Evolutionary conservation across 352 stramenopile genomes (phyloP), one percentile per base, ranked within the genome.

Genomic region (Phytophthora lateralis): DNA sequence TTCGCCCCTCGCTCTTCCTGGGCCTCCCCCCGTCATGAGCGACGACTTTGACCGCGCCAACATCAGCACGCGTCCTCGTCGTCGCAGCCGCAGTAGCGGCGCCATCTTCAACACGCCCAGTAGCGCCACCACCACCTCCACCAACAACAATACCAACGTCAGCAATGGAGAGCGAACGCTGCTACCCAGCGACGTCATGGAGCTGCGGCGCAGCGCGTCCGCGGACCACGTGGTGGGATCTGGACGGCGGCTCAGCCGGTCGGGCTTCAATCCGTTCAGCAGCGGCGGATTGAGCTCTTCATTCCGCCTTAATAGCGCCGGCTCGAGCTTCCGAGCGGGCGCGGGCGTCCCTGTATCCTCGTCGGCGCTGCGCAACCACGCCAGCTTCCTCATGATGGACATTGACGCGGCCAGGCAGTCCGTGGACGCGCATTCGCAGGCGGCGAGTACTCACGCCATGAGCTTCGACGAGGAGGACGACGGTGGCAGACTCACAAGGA

Each of bases 81-180:
- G 65, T 27, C 69, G 69, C 37, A 77, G 69, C 48, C 91, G 86
- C 27, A 98, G 78, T 48, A 98, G 91, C 46, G 96, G 73, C 29
- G 97, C 91, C 45, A 91, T 97, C 18, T 90, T 91, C n/a, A 96
- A 79, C 7, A 76, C 83, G 64, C 91, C 82, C 32, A 80, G 73
- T 26, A 59, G 79, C 5, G 67, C 71, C 42, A 66, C 80, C 49
- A 79, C 62, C 15, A 71, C 66, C 48, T 60, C 63, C 14, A 74
- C 66, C 55, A 61, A 65, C 63, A 82, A 75, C 6, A 10, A 2
- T 45, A 51, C 35, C 30, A n/a, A 18, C 29, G 27, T 20, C 38
- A 61, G 24, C 32, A 48, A 41, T 34, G 18, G n/a, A 49, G 62
- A 68, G 34, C 50, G 57, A 32, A 64, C 58, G 38, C 42, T 78